phyloP scores from a whole-genome alignment of 75 land plant genomes.

The Pinus albicaulis region DNA sequence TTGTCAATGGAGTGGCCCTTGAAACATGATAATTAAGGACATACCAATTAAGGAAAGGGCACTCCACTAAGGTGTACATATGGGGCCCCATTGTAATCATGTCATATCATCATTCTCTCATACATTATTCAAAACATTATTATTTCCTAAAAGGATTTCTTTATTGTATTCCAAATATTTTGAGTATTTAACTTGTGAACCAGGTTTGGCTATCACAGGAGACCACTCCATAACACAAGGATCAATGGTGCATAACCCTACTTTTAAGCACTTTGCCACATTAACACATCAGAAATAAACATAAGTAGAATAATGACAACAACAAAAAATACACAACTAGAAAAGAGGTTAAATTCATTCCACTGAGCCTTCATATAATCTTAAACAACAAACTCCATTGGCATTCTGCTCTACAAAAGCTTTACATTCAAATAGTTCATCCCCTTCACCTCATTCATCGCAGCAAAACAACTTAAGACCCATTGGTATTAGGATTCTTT shows the following conservation, averaged over 20 bases:
- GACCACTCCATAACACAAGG: background rate
- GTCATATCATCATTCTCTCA: too few relatives aligned
- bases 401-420: constrained; percentile 3
- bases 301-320: background rate
- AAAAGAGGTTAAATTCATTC: background rate
- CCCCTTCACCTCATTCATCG: background rate
- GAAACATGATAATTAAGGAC: too few relatives aligned
- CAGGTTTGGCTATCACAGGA: too few relatives aligned
- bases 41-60: too few relatives aligned
- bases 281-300: background rate
- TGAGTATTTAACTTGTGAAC: too few relatives aligned
- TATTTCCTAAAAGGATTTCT: too few relatives aligned
- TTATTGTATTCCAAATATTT: too few relatives aligned
- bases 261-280: background rate
- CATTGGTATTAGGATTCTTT: background rate
- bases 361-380: background rate
- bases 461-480: background rate
- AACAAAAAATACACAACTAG: background rate
- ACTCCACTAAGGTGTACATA: too few relatives aligned
- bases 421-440: background rate
- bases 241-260: background rate
- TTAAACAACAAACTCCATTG: background rate
- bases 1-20: too few relatives aligned
- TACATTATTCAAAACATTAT: too few relatives aligned
- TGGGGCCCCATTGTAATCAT: too few relatives aligned